Evolutionary conservation across 2,329 filamentous ascomycete genomes (phyloP), one percentile per base, ranked within the genome.

Genomic region (Colletotrichum nymphaeae): DNA sequence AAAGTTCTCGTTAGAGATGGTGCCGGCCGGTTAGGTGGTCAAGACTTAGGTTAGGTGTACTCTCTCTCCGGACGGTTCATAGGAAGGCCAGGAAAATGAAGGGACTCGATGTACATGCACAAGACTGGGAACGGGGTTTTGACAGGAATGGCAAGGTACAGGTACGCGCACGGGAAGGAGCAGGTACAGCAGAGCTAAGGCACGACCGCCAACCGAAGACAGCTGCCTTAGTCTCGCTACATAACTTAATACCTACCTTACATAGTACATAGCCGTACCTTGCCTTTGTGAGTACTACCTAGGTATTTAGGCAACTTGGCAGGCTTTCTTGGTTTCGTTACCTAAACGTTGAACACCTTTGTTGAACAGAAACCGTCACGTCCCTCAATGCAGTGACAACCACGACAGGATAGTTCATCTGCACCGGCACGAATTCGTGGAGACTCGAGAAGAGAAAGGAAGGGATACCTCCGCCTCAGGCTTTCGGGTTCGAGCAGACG

Each of bases 91-190:
- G n/a, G 62, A 24, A 46, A 30, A 22, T 55, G 35, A 42, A 32
- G 42, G 66, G 62, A 72, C 69, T 35, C 55, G 49, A 35, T 57
- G 46, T 68, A 56, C 46, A 64, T 63, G 35, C 69, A 72, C 58
- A 59, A 53, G 66, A 68, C 58, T 46, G 46, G 58, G 42, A 32
- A 37, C 65, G 28, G 52, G 42, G 65, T 59, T 58, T 66, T 42
- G 65, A 72, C 58, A 24, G 55, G 59, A 58, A 28, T 57, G 69
- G 65, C 53, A 63, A 28, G 59, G 65, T 72, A 69, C 66, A 72
- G 53, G 53, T 57, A 72, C 52, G 35, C 58, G 37, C 26, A 52
- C 63, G 59, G 58, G 59, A 72, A 68, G 32, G 63, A 37, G 24
- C 63, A 42, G 63, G 24, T 55, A 49, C 63, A 65, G 63, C 28